These are phyloP conservation scores for Fomitopsis pulvina DNA, from an alignment of 768 basidiomycete species.

Conservation along the genomic window DNA sequence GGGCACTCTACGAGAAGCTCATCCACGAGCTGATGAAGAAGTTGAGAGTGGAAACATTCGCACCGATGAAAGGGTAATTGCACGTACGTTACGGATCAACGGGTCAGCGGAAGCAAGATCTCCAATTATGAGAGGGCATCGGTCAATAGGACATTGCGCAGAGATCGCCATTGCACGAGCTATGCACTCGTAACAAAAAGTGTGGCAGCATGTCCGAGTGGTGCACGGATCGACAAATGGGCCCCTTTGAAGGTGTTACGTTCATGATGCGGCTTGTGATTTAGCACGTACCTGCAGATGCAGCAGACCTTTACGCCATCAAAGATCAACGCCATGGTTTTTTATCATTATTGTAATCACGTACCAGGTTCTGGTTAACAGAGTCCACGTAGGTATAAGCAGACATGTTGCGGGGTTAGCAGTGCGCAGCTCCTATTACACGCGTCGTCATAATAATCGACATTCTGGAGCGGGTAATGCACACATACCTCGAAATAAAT, in stretches of 20 bases:
- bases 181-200: slow-evolving; percentile 84
- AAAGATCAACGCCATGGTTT: slow-evolving; percentile 4
- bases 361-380: slow-evolving; percentile 63
- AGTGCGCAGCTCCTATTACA: too few relatives aligned
- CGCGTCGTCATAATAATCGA: too few relatives aligned
- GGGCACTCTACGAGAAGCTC: slow-evolving; percentile 74
- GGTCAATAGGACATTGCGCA: slow-evolving; percentile 79
- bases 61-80: slow-evolving; percentile 2
- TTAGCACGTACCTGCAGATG: slow-evolving; percentile 53
- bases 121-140: slow-evolving; percentile 52
- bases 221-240: slow-evolving; percentile 77
- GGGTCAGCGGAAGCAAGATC: slow-evolving; percentile 65
- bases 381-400: slow-evolving; percentile 52
- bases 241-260: slow-evolving; percentile 32
- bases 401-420: too few relatives aligned
- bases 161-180: slow-evolving; percentile 59
- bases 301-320: slow-evolving; percentile 55
- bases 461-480: too few relatives aligned
- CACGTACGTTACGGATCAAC: slow-evolving; percentile 66
- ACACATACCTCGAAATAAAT: too few relatives aligned
- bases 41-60: too few relatives aligned
- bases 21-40: slow-evolving; percentile 59
- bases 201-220: slow-evolving; percentile 72
- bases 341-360: slow-evolving; percentile 17
- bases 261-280: slow-evolving; percentile 6